These are phyloP conservation scores for Xylaria sp. DNA, from an alignment of 2,329 filamentous ascomycete species.

Conservation along the genomic window DNA sequence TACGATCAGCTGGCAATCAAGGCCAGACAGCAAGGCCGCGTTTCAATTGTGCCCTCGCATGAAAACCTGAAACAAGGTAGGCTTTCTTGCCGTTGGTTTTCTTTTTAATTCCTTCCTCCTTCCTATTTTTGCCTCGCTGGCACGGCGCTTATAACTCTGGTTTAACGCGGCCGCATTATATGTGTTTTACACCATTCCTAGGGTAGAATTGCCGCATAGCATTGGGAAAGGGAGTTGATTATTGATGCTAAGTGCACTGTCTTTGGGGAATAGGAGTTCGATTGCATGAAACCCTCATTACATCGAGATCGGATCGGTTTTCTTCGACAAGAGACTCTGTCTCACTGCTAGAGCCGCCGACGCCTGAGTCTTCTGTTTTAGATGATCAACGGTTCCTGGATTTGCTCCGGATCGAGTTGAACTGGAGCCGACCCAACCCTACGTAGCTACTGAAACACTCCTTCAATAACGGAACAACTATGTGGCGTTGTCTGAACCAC, in stretches of 20 bases:
- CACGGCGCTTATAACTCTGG: background rate
- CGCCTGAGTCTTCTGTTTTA: slow-evolving; percentile 18
- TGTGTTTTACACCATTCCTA: background rate
- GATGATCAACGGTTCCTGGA: slow-evolving; percentile 15
- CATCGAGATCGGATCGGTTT: slow-evolving; percentile 1
- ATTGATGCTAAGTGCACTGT: background rate
- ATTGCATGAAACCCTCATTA: slow-evolving; percentile 14
- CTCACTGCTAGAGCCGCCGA: slow-evolving; percentile 3
- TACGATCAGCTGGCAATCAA: slow-evolving; percentile 2
- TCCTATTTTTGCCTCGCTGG: background rate
- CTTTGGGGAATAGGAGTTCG: background rate
- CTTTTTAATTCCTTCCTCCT: slow-evolving; percentile 4
- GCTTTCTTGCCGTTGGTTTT: background rate
- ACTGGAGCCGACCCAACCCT: background rate
- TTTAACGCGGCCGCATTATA: background rate
- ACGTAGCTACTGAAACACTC: slow-evolving; percentile 28
- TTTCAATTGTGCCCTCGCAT: slow-evolving; percentile 28
- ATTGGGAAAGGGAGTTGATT: background rate
- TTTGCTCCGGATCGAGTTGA: background rate
- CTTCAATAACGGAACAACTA: slow-evolving; percentile 14
- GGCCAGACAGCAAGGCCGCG: slow-evolving; percentile 13
- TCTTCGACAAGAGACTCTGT: slow-evolving; percentile 11
- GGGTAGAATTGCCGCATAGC: background rate
- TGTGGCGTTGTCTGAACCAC: slow-evolving; percentile 12
- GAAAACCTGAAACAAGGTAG: slow-evolving; percentile 31